Base-by-base conservation (phyloP, 2,329 filamentous ascomycete genomes). In the Moelleriella libera region DNA sequence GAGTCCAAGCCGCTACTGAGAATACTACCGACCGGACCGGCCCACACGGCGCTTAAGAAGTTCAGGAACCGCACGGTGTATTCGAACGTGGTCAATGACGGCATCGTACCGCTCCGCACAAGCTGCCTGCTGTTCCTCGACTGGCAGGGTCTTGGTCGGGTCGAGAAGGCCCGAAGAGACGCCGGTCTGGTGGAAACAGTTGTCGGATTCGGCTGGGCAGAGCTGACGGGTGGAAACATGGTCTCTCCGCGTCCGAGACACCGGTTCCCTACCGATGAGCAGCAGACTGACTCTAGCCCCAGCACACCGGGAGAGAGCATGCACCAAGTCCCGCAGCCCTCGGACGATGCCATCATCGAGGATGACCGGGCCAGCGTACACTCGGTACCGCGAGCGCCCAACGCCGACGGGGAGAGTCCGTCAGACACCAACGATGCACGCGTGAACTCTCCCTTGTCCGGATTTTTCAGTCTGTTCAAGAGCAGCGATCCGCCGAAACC, bases 11-110 rank as follows among this genome's bases (percentile, higher is more conserved):
- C 90, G 3, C 68, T 97, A 39, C 68, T 97, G 21, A 78, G 90
- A 21, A 94, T 97, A 52, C 67, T 97, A 29, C 90, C 92, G 0
- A 94, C 87, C 6, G 90, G 90, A 0, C 89, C 90, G 12, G 92
- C 90, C 6, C 89, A 96, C 62, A 78, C 80, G 47, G 90, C 89
- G 1, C 67, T 97, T 41, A 82, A 84, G 60, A 88, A 86, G 65
- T 97, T 97, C 63, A 75, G 87, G 28, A 94, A 94, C 61, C 76
- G 90, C 12, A 97, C 92, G 0, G 74, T 96, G 1, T 97, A 97
- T 62, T 95, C 89, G 2, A 97, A 97, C 58, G 89, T 97, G 10
- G 90, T 97, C 55, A 97, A 97, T 59, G 90, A 97, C 64, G 90
- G 89, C 3, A 96, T 98, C 55, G 92, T 98, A 5, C 92, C 92